Conservation (phyloP, 352 stramenopile species). For the Pythium apleroticum region DNA sequence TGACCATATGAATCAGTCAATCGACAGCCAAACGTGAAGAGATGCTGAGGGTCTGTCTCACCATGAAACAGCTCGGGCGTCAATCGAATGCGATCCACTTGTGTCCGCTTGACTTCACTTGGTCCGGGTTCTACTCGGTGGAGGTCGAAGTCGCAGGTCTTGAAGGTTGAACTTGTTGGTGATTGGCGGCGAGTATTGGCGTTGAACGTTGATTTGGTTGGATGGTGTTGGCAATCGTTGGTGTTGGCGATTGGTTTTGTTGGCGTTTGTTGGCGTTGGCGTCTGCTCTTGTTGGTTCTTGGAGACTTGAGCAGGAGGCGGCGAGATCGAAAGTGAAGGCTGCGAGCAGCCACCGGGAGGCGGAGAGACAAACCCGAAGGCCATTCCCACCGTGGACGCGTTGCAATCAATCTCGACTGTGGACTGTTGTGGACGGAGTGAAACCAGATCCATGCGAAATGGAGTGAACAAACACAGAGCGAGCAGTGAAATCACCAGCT, state of each 20-base stretch:
- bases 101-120: neutral
- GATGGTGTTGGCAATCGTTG: neutral
- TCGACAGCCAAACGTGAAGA: neutral
- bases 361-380: neutral
- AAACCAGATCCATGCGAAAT: neutral
- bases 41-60: neutral
- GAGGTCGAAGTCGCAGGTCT: neutral
- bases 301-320: conserved; percentile 15
- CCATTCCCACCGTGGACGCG: neutral
- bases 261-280: neutral
- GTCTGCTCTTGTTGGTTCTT: neutral
- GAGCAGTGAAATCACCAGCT: neutral
- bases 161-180: neutral
- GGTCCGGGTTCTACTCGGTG: neutral
- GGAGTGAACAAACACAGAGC: neutral
- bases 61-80: conserved; percentile 1
- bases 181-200: neutral
- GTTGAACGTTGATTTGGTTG: neutral
- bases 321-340: conserved; percentile 16
- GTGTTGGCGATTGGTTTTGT: neutral
- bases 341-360: too few relatives aligned
- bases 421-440: neutral
- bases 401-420: neutral
- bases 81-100: neutral
- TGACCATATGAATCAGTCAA: neutral